Conservation (phyloP, 164 flowering plant genomes). For the Hamamelis virginiana region DNA sequence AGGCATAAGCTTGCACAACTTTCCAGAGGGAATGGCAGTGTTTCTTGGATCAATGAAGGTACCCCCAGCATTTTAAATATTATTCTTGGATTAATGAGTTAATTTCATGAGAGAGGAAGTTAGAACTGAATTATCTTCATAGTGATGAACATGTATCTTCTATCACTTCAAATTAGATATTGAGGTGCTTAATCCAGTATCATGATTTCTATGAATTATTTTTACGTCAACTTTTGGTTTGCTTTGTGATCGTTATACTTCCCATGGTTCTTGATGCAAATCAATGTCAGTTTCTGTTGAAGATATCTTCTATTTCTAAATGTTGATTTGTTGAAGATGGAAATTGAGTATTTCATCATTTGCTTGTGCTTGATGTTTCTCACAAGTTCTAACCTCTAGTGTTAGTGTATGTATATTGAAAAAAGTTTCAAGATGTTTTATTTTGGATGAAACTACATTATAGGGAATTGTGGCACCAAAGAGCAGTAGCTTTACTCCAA, state of each 20-base stretch:
- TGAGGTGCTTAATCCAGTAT: background rate
- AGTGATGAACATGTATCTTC: background rate
- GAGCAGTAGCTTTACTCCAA: background rate
- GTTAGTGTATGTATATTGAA: background rate
- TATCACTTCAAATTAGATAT: background rate
- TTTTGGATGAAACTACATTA: background rate
- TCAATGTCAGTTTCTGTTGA: background rate
- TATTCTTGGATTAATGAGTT: background rate
- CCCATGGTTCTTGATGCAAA: background rate
- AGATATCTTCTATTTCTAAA: no score
- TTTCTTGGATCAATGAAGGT: slow-evolving; percentile 98
- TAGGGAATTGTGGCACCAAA: slow-evolving; percentile 3
- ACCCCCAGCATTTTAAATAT: slow-evolving; percentile 8
- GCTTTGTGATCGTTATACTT: background rate
- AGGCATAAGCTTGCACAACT: slow-evolving; percentile 99
- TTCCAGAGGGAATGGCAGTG: slow-evolving; percentile 99
- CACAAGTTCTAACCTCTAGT: background rate
- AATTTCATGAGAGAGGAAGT: background rate
- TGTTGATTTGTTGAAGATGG: no score
- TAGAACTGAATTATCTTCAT: no score
- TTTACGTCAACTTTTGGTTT: background rate
- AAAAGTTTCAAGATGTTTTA: background rate
- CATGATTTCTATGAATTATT: background rate
- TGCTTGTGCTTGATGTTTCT: no score
- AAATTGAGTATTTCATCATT: no score